Evolutionary conservation across 805 yeast genomes (phyloP).

Genomic region (Pichia exigua): DNA sequence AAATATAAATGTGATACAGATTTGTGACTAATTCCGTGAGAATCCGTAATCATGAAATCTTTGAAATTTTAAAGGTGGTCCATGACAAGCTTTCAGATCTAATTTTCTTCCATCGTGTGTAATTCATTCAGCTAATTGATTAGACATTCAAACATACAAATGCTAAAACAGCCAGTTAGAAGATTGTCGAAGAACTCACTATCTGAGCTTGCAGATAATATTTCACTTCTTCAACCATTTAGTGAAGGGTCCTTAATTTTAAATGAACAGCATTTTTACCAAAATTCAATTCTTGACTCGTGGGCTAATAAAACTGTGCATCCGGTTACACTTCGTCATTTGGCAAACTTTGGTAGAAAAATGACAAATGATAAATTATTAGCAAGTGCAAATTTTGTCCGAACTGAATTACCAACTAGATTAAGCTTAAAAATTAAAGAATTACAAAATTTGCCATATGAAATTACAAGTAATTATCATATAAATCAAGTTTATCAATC

Average conservation of each 20-base stretch:
- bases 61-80: neutral
- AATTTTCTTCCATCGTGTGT: too few species aligned
- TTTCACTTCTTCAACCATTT: constrained; percentile 4
- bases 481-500: constrained; percentile 79
- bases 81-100: neutral
- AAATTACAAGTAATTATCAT: constrained; percentile 78
- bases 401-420: constrained; percentile 77
- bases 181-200: neutral
- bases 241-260: constrained; percentile 9
- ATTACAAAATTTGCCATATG: constrained; percentile 72
- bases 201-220: neutral
- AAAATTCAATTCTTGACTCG: constrained; percentile 56
- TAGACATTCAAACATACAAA: neutral
- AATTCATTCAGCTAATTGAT: neutral
- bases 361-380: constrained; percentile 71
- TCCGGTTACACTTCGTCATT: constrained; percentile 83
- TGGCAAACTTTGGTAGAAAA: constrained; percentile 82
- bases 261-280: constrained; percentile 74
- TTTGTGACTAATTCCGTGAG: neutral
- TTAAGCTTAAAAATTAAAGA: constrained; percentile 74
- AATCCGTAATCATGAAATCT: neutral
- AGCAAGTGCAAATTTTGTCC: constrained; percentile 80
- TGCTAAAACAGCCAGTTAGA: neutral
- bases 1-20: too few species aligned
- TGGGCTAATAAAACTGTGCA: constrained; percentile 66